Percentiles rank a stretch among this genome's conserved stretches.
These are phyloP conservation scores for Dysphania ambrosioides DNA, from an alignment of 148 eudicot species.

Conservation along the genomic window DNA sequence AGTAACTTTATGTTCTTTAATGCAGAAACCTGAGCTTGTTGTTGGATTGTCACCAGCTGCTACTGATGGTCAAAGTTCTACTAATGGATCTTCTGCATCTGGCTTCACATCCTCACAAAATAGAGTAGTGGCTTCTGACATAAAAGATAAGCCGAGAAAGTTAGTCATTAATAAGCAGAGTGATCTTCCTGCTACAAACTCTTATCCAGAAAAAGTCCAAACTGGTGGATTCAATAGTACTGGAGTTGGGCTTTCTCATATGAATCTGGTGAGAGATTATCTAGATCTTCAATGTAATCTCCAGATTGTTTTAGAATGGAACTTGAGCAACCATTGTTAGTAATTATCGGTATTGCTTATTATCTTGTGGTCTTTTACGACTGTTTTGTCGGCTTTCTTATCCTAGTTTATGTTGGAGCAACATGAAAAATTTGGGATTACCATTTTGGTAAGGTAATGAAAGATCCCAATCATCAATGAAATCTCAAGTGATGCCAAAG, in stretches of 20 bases:
- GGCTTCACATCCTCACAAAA: conserved; percentile 15
- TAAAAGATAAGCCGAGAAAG: conserved; percentile 18
- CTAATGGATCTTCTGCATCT: conserved; percentile 23
- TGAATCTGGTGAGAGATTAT: conserved; percentile 9
- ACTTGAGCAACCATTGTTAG: no score
- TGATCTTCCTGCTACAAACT: not conserved
- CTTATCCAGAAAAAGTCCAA: conserved; percentile 1
- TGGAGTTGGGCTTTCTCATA: conserved; percentile 7
- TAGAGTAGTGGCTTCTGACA: conserved; percentile 17
- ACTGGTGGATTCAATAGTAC: not conserved
- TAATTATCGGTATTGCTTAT: not conserved
- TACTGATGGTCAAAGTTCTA: conserved; percentile 20
- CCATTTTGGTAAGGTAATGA: not conserved
- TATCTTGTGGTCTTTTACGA: not conserved
- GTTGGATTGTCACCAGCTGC: conserved; percentile 14
- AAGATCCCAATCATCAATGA: not conserved
- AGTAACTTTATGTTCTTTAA: not conserved
- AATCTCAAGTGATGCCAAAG: not conserved
- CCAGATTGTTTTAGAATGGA: not conserved
- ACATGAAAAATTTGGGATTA: no score
- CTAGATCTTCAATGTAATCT: not conserved
- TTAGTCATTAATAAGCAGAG: conserved; percentile 14
- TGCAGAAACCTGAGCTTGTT: conserved; percentile 23
- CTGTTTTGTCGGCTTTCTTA: not conserved
- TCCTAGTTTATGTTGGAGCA: not conserved